A percentile compares a stretch with the other conserved stretches of the same genome.
Conservation (phyloP, 2,329 filamentous ascomycete species). For the Emmonsia crescens region DNA sequence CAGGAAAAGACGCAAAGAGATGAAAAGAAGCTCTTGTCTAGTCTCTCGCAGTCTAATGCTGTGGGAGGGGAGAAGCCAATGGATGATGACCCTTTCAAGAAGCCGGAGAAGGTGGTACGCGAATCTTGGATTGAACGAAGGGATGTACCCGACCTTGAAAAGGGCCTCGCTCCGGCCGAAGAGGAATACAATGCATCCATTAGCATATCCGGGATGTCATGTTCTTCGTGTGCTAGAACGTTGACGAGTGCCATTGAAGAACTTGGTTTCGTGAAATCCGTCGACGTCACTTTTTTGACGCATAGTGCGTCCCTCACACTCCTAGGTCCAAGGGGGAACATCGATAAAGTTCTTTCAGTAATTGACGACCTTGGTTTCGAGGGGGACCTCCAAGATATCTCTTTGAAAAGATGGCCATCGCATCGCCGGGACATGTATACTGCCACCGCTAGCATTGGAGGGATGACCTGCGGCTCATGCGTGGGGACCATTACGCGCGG, state of each 20-base stretch:
- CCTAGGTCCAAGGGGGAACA: conserved; percentile 36
- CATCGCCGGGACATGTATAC: conserved; percentile 17
- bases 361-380: conserved; percentile 43
- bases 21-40: background rate
- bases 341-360: conserved; percentile 36
- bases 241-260: conserved; percentile 51
- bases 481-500: conserved; percentile 39
- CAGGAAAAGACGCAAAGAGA: conserved; percentile 11
- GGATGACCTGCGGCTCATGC: conserved; percentile 50
- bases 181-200: conserved; percentile 22
- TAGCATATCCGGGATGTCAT: conserved; percentile 62
- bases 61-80: background rate
- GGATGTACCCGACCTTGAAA: background rate
- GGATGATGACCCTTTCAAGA: background rate
- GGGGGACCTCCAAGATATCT: conserved; percentile 30
- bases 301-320: conserved; percentile 57
- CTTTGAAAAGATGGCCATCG: conserved; percentile 7
- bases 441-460: conserved; percentile 42
- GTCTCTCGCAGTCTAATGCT: background rate
- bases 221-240: conserved; percentile 55
- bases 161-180: conserved; percentile 10
- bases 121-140: background rate
- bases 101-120: background rate
- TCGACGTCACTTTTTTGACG: conserved; percentile 53
- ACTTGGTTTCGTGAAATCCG: conserved; percentile 47